A percentile compares a stretch with the other conserved stretches of the same genome.
These are phyloP conservation scores for Fragaria nilgerrensis DNA, from an alignment of 306 rosid genomes.

Conservation along the genomic window DNA sequence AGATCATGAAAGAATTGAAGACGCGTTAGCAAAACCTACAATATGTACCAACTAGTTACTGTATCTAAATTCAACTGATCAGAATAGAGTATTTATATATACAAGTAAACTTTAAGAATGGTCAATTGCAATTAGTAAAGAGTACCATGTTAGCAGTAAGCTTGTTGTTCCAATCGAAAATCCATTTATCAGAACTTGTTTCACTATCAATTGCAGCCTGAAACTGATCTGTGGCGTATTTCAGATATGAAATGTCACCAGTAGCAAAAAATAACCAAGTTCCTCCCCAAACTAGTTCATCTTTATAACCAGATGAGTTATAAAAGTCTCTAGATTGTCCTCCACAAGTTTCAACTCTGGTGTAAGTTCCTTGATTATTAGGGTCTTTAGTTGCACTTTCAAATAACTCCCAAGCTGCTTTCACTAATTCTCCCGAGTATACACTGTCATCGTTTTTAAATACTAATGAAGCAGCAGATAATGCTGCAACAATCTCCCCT, in stretches of 20 bases:
- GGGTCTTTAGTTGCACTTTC: slow-evolving; percentile 39
- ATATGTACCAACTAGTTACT: slow-evolving; percentile 3
- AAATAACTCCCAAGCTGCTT: slow-evolving; percentile 49
- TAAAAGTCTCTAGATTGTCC: slow-evolving; percentile 58
- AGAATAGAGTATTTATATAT: neutral
- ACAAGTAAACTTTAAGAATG: neutral
- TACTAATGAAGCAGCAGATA: slow-evolving; percentile 74
- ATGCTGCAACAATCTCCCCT: slow-evolving; percentile 73
- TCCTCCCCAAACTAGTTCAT: slow-evolving; percentile 84
- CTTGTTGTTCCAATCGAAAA: slow-evolving; percentile 74
- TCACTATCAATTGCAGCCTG: slow-evolving; percentile 40
- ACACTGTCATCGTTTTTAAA: slow-evolving; percentile 50
- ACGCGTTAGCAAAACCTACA: slow-evolving; percentile 64
- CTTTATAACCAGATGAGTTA: slow-evolving; percentile 57
- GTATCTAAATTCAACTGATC: neutral
- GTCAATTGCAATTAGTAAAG: neutral
- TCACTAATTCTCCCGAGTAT: slow-evolving; percentile 45
- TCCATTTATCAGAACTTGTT: slow-evolving; percentile 43
- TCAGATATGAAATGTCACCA: slow-evolving; percentile 41
- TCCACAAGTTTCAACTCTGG: slow-evolving; percentile 54
- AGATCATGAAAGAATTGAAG: slow-evolving; percentile 61
- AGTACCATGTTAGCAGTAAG: slow-evolving; percentile 58
- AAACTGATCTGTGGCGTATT: slow-evolving; percentile 43
- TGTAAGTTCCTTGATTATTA: slow-evolving; percentile 54
- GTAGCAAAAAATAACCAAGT: slow-evolving; percentile 79